Base-by-base conservation (phyloP, 768 basidiomycete genomes). In the Leccinum ochraceum region DNA sequence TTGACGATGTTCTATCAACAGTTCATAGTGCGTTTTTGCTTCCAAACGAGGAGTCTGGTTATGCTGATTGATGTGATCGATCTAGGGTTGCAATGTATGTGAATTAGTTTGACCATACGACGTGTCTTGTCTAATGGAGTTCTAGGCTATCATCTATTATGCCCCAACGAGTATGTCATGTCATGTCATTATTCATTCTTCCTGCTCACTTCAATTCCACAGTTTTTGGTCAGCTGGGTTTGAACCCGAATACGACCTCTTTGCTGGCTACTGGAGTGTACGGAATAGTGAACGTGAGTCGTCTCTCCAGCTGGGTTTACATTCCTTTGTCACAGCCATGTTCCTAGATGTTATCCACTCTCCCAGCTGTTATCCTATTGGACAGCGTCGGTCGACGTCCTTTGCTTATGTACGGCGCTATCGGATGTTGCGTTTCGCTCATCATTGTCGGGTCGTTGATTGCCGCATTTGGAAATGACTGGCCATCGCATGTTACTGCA, bases 151-250 rank as follows among this genome's bases (percentile, higher is more conserved):
- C 42, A 69, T 75, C 17, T 74, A 75, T 53, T 70, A 68, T 22
- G 59, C 60, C 6, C 65, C 65, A 0, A 69, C 68, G 56, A 69
- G 68, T 69, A n/a, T 44, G 68, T 58, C 30, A 2, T 24, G 11
- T 4, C 44, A 46, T 44, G 4, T 26, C 24, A 56, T 56, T 56
- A 22, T 3, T 46, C 49, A 17, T 13, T 10, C 36, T 20, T 53
- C 3, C 62, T 28, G 64, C 64, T 63, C 66, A 72, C 55, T 64
- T 65, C 6, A 66, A 58, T 9, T 37, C 63, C n/a, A n/a, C 59
- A 69, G 78, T 80, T 39, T 79, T 79, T 57, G 68, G 73, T 54
- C 75, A 77, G 56, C 59, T 80, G n/a, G 77, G 77, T n/a, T 63
- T 79, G 36, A 69, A 76, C 22, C 74, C 73, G 0, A 76, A 72